Conservation (phyloP, 2,329 filamentous ascomycete species). For the Colletotrichum shisoi region DNA sequence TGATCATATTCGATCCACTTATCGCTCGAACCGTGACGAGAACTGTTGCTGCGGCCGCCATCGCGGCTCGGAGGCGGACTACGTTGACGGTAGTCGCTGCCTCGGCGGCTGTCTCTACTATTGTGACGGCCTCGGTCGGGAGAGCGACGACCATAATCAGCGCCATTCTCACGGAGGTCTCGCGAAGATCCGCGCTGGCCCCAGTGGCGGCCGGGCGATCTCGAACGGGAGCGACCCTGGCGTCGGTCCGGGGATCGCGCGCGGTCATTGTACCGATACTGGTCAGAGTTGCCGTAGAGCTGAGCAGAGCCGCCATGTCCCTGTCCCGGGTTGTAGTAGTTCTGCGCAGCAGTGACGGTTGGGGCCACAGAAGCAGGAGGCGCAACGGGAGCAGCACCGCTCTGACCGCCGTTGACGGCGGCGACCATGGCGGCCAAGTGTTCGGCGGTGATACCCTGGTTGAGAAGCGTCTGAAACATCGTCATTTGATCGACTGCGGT, state of each 20-base stretch:
- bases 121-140: conserved; percentile 67
- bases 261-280: conserved; percentile 61
- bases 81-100: conserved; percentile 83
- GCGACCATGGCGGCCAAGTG: conserved; percentile 72
- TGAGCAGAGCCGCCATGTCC: conserved; percentile 46
- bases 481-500: conserved; percentile 70
- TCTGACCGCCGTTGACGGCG: conserved; percentile 54
- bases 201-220: conserved; percentile 80
- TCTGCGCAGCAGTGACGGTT: conserved; percentile 44
- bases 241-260: conserved; percentile 69
- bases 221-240: conserved; percentile 74
- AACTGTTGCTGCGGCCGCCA: conserved; percentile 65
- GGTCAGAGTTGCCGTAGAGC: conserved; percentile 63
- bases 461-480: conserved; percentile 76
- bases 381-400: conserved; percentile 45
- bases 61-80: conserved; percentile 74
- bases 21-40: conserved; percentile 50
- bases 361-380: conserved; percentile 50
- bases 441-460: conserved; percentile 78
- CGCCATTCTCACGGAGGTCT: conserved; percentile 70
- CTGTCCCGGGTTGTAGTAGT: conserved; percentile 23
- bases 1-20: conserved; percentile 86
- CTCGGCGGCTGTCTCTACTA: conserved; percentile 62
- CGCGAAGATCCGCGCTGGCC: conserved; percentile 71
- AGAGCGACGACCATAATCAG: conserved; percentile 75